phyloP scores from a whole-genome alignment of 345 rosid species.

The Lepidium africanum region DNA sequence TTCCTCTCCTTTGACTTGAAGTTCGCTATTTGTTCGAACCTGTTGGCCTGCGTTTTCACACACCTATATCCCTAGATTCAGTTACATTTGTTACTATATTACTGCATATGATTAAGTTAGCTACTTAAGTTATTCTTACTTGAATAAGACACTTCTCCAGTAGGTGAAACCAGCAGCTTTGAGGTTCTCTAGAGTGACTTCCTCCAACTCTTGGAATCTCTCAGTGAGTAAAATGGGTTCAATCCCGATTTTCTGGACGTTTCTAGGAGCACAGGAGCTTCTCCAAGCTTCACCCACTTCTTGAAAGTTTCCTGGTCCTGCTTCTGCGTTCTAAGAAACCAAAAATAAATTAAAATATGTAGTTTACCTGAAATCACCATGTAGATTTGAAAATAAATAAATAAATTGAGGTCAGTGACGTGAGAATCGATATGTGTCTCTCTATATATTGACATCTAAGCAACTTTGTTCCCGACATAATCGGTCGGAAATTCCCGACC shows the following conservation, averaged over 20 bases:
- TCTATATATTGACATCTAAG: too few species aligned
- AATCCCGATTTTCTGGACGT: slow-evolving; percentile 21
- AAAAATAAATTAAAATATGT: not conserved
- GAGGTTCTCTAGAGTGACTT: slow-evolving; percentile 24
- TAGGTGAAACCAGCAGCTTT: slow-evolving; percentile 29
- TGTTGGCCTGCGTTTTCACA: slow-evolving; percentile 12
- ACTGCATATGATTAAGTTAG: not conserved
- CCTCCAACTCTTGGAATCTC: slow-evolving; percentile 2
- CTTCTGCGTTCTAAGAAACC: slow-evolving; percentile 13
- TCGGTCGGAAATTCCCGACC: too few species aligned
- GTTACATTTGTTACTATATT: not conserved
- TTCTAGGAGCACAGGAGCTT: slow-evolving; percentile 33
- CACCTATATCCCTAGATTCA: not conserved
- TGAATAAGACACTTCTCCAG: slow-evolving; percentile 35
- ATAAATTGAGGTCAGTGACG: too few species aligned
- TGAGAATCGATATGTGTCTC: too few species aligned
- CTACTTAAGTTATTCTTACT: slow-evolving; percentile 1
- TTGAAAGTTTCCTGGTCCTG: slow-evolving; percentile 1
- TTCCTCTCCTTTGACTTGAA: slow-evolving; percentile 32
- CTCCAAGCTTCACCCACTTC: slow-evolving; percentile 15
- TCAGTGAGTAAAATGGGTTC: slow-evolving; percentile 37
- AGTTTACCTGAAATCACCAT: not conserved
- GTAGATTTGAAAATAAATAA: not conserved
- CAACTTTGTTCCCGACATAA: too few species aligned
- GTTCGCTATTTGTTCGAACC: slow-evolving; percentile 1